These are phyloP conservation scores for Seiridium cupressi DNA, from an alignment of 2,329 filamentous ascomycete genomes.

Conservation along the genomic window DNA sequence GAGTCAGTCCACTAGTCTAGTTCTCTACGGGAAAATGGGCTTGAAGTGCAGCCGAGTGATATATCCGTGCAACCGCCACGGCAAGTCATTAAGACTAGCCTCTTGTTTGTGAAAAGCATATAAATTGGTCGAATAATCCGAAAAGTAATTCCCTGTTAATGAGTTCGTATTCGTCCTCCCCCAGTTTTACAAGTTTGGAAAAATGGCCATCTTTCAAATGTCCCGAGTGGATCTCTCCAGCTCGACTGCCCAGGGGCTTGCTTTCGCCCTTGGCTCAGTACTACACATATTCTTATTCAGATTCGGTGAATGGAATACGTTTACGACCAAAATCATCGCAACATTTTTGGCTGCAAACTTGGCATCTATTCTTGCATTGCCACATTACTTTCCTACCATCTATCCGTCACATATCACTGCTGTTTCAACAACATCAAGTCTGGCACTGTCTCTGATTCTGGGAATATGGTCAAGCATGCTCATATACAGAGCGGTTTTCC, in stretches of 20 bases:
- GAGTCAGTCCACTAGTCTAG: not conserved
- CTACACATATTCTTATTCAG: constrained; percentile 5
- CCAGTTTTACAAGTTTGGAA: no score
- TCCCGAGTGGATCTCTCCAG: not conserved
- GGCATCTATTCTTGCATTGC: not conserved
- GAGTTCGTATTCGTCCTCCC: no score
- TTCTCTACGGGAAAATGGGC: not conserved
- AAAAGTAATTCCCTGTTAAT: no score
- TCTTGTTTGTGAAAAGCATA: no score
- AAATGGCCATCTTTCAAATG: no score
- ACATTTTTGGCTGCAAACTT: not conserved
- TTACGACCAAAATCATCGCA: not conserved
- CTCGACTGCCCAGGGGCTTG: not conserved
- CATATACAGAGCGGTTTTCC: constrained; percentile 7
- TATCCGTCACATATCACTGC: not conserved
- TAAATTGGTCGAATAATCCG: no score
- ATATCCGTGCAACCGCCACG: not conserved
- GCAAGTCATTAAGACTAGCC: no score
- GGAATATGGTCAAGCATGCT: constrained; percentile 4
- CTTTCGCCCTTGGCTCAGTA: not conserved
- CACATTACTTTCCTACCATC: not conserved
- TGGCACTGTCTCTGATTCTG: not conserved
- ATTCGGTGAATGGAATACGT: constrained; percentile 6
- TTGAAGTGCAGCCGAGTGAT: not conserved
- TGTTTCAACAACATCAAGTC: not conserved